Evolutionary conservation across 208 protist species (phyloP), one percentile per base, ranked within the genome.

Genomic region (Leishmania lainsoni): DNA sequence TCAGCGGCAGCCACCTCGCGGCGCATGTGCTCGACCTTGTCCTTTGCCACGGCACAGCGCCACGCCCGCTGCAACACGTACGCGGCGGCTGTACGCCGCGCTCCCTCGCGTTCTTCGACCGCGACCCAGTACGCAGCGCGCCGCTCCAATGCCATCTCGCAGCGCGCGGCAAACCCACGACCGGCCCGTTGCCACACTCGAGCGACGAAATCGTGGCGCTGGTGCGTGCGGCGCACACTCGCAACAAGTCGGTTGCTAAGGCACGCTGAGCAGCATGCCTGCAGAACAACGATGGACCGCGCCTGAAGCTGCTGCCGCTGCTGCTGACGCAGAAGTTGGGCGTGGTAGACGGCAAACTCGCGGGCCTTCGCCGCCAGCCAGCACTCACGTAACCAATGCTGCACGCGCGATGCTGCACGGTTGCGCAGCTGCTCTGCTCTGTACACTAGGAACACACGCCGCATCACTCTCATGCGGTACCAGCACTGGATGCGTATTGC

Each of bases 11-110:
- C 81, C 26, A 73, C 51, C 75, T 93, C 81, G 52, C 91, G 86
- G 58, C 91, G 88, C 81, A 87, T 76, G 58, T 87, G 85, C 81
- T 88, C 89, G 29, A 93, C 90, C 22, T 66, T 86, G n/a, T 87
- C 82, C 83, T 93, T 93, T 39, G 92, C 93, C 17, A 87, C 74
- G 3, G 91, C 91, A 73, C 86, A 89, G 9, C 93, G 90, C 92
- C 91, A 96, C 52, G 93, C 93, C 1, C 91, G 90, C 86, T 98
- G 95, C 70, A 98, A 54, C 54, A 95, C 86, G 49, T 77, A 87
- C 52, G 89, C 93, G 0, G 92, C 91, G 8, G 84, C 89, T 10
- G 70, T 89, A 16, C 84, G 81, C 68, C 78, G 49, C 32, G 79
- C 76, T 14, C 58, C 71, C 72, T 90, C 85, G 26, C 59, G 66